A percentile compares a stretch with the other conserved stretches of the same genome.
phyloP scores from a whole-genome alignment of 2,329 filamentous ascomycete genomes.

The Aspergillus novoparasiticus region DNA sequence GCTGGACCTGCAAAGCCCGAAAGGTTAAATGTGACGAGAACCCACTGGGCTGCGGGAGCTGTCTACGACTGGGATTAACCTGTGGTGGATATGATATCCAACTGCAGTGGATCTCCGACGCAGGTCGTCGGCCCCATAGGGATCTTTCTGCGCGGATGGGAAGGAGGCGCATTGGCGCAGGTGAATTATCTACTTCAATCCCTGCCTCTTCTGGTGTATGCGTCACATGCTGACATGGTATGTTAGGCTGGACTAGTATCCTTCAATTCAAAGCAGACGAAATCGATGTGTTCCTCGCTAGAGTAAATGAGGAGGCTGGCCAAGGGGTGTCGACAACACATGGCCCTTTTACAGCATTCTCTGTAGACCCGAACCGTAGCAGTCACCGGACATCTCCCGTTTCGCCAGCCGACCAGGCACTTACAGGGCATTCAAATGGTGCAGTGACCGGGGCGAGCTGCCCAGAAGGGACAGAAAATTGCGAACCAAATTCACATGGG shows the following conservation, averaged over 20 bases:
- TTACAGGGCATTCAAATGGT: background rate
- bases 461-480: background rate
- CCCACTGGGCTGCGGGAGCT: background rate
- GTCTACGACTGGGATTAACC: background rate
- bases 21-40: background rate
- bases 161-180: background rate
- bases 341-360: background rate
- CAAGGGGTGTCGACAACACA: background rate
- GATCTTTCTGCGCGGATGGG: background rate
- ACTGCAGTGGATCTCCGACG: background rate
- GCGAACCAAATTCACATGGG: background rate
- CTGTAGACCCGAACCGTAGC: background rate
- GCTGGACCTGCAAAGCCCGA: background rate
- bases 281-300: background rate
- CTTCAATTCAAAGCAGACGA: background rate
- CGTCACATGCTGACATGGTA: background rate
- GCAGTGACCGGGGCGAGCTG: background rate
- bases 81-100: background rate
- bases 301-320: background rate
- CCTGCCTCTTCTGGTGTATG: background rate
- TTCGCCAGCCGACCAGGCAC: background rate
- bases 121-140: background rate
- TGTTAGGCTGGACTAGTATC: background rate
- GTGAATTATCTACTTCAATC: background rate
- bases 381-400: background rate